Conservation (phyloP, 257 asterid genomes). For the Pogostemon cablin region DNA sequence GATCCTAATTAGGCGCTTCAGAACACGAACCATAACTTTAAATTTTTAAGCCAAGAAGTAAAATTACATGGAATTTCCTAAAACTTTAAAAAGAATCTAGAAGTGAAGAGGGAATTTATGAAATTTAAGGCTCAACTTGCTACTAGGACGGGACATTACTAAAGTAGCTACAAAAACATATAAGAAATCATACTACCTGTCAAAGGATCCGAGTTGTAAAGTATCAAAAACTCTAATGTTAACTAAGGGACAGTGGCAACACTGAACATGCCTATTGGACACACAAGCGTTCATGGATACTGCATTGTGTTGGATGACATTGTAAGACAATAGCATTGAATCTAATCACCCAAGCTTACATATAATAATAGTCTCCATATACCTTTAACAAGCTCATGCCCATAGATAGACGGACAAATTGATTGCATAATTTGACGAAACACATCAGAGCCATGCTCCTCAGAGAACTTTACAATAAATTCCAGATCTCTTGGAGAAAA, state of each 20-base stretch:
- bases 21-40: constrained; percentile 1
- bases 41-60: constrained; percentile 9
- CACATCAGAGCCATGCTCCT: constrained; percentile 83
- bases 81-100: constrained; percentile 2
- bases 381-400: constrained; percentile 99
- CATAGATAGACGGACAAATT: constrained; percentile 92
- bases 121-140: constrained; percentile 20
- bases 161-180: constrained; percentile 14
- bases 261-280: constrained; percentile 5
- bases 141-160: constrained; percentile 17
- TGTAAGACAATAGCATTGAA: constrained; percentile 20
- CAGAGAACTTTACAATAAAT: constrained; percentile 83
- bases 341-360: constrained; percentile 22
- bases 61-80: constrained; percentile 7
- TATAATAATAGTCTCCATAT: constrained; percentile 24
- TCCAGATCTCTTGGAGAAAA: constrained; percentile 92
- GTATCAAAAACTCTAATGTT: constrained; percentile 21
- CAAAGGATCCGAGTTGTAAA: constrained; percentile 18
- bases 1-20: background rate
- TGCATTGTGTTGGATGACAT: constrained; percentile 8
- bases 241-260: constrained; percentile 16
- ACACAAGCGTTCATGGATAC: background rate
- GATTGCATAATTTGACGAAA: constrained; percentile 86
- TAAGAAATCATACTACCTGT: background rate
- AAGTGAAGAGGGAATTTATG: constrained; percentile 17